phyloP scores from a whole-genome alignment of 2,329 filamentous ascomycete genomes.

The Dactylellina parvicollis region DNA sequence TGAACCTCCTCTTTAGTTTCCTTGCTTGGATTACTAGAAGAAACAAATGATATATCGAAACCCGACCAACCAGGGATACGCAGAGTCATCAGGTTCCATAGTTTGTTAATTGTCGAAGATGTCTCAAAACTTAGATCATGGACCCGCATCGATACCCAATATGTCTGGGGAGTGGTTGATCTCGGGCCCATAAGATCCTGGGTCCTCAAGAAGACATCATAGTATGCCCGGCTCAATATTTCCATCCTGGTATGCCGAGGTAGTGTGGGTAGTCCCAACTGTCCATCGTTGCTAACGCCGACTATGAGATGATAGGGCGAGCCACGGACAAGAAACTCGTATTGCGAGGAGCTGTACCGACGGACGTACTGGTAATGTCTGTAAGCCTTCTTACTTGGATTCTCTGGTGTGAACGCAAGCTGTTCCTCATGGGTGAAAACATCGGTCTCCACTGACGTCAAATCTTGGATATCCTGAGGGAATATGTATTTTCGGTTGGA shows the following conservation, averaged over 20 bases:
- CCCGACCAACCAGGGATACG: constrained; percentile 1
- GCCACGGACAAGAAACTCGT: background rate
- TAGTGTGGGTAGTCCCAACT: background rate
- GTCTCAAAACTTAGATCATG: constrained; percentile 27
- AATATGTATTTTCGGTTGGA: constrained; percentile 6
- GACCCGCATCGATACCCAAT: constrained; percentile 25
- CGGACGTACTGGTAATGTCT: constrained; percentile 1
- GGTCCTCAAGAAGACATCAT: constrained; percentile 16
- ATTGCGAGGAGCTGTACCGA: background rate
- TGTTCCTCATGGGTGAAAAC: background rate
- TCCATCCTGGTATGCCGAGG: background rate
- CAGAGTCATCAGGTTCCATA: constrained; percentile 17
- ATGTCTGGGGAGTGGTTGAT: background rate
- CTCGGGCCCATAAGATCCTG: too few species aligned
- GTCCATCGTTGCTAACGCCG: background rate
- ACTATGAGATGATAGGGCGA: constrained; percentile 26
- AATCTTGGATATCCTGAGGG: background rate
- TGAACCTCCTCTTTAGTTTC: constrained; percentile 21
- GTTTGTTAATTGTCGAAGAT: background rate
- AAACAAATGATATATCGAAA: constrained; percentile 21
- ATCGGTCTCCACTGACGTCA: background rate
- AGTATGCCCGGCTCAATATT: constrained; percentile 17
- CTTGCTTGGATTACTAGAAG: background rate
- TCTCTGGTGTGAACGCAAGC: background rate
- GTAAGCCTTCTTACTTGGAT: background rate